A percentile compares a stretch with the other conserved stretches of the same genome.
Conservation (phyloP, 805 yeast species). For the Wickerhamiella allomyrinae region DNA sequence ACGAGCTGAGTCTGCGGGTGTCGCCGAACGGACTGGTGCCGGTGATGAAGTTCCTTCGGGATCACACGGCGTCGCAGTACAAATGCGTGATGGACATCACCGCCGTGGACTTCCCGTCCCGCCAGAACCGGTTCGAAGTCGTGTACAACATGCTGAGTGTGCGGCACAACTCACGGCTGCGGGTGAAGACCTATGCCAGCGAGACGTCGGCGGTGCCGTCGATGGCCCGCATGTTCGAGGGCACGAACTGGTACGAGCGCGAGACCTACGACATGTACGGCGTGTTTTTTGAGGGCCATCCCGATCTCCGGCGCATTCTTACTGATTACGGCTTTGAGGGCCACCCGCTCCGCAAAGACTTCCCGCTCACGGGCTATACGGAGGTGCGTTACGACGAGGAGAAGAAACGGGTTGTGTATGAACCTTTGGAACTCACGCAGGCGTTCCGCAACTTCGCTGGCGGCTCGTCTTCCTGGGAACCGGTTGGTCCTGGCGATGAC, state of each 20-base stretch:
- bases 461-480: conserved; percentile 85
- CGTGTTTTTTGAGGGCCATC: conserved; percentile 76
- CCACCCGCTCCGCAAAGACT: conserved; percentile 80
- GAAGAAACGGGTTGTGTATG: conserved; percentile 77
- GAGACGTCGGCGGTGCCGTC: conserved; percentile 76
- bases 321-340: conserved; percentile 90
- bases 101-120: conserved; percentile 74
- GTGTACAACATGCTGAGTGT: conserved; percentile 71
- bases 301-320: conserved; percentile 77
- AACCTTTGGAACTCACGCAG: conserved; percentile 80
- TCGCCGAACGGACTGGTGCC: conserved; percentile 67
- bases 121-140: conserved; percentile 74
- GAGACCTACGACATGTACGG: conserved; percentile 83
- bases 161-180: conserved; percentile 72
- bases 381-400: conserved; percentile 85
- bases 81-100: conserved; percentile 69
- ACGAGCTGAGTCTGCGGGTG: conserved; percentile 61
- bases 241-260: conserved; percentile 84
- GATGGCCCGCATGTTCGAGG: conserved; percentile 53
- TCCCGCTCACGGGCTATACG: conserved; percentile 85
- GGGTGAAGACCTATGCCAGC: conserved; percentile 78
- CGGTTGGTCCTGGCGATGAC: conserved; percentile 76
- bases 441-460: conserved; percentile 85
- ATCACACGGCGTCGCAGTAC: conserved; percentile 72
- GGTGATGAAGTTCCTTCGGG: conserved; percentile 51